Evolutionary conservation across 2,329 filamentous ascomycete genomes (phyloP).

Genomic region (Xylariaceae sp.): DNA sequence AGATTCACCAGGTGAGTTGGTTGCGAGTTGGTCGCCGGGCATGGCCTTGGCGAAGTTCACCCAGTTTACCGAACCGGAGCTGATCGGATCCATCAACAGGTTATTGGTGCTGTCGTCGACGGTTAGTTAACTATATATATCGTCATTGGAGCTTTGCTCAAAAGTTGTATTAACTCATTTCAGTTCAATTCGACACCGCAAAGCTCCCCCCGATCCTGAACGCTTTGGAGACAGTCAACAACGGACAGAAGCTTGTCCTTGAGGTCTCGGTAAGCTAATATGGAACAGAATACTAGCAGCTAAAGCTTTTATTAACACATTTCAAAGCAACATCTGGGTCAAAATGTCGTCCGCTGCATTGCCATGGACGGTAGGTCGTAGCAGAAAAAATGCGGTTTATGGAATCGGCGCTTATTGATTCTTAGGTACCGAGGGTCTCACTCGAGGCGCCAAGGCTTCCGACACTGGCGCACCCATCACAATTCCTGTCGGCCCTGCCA

Average conservation of each 20-base stretch:
- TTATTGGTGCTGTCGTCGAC: constrained; percentile 99
- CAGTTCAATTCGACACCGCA: constrained; percentile 95
- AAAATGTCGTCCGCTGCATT: constrained; percentile 99
- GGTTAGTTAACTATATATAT: constrained; percentile 62
- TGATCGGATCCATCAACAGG: constrained; percentile 66
- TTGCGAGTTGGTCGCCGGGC: background rate
- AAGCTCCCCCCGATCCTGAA: constrained; percentile 97
- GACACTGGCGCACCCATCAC: constrained; percentile 96
- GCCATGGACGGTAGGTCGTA: constrained; percentile 91
- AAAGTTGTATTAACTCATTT: constrained; percentile 31
- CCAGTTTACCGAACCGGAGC: constrained; percentile 26
- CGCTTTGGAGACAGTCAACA: constrained; percentile 88
- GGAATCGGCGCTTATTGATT: constrained; percentile 26
- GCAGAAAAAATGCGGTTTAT: constrained; percentile 13
- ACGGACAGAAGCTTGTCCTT: constrained; percentile 90
- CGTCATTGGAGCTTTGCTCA: constrained; percentile 5
- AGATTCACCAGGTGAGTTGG: constrained; percentile 67
- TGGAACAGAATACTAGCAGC: constrained; percentile 1
- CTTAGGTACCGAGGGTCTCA: constrained; percentile 97
- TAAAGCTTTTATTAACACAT: constrained; percentile 40
- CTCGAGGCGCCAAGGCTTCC: constrained; percentile 80
- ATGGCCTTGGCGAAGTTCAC: constrained; percentile 17
- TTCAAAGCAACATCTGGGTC: constrained; percentile 93
- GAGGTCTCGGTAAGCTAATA: constrained; percentile 81
- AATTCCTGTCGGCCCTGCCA: constrained; percentile 91